Conservation (phyloP, 768 basidiomycete species). For the Pisolithus microcarpus region DNA sequence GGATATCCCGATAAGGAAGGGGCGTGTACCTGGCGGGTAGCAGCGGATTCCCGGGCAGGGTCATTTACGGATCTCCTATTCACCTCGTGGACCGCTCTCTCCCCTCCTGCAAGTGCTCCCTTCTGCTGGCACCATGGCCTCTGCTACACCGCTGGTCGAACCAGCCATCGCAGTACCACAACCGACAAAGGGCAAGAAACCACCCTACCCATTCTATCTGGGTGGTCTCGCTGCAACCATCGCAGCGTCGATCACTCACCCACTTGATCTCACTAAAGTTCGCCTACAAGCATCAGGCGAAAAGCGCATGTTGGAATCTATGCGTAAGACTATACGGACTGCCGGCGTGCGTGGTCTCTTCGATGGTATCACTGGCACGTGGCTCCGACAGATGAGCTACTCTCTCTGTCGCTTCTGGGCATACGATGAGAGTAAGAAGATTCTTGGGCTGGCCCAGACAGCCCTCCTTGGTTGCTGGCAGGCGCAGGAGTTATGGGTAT, state of each 20-base stretch:
- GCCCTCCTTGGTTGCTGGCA: conserved; percentile 77
- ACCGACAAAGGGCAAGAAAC: conserved; percentile 36
- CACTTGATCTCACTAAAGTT: conserved; percentile 86
- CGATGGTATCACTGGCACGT: conserved; percentile 83
- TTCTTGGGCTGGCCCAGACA: conserved; percentile 61
- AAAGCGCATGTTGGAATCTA: conserved; percentile 80
- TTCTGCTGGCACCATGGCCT: conserved; percentile 11
- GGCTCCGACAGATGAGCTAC: conserved; percentile 90
- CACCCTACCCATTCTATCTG: conserved; percentile 82
- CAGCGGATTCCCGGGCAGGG: background rate
- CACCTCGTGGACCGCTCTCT: background rate
- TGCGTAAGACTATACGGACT: conserved; percentile 75
- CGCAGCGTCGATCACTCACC: conserved; percentile 84
- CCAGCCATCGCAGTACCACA: conserved; percentile 3
- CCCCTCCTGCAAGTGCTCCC: background rate
- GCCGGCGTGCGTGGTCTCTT: conserved; percentile 69
- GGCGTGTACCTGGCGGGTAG: background rate
- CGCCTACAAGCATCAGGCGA: conserved; percentile 88
- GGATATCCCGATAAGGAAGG: background rate
- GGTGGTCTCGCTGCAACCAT: conserved; percentile 85
- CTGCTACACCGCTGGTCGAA: conserved; percentile 1
- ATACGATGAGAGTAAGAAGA: conserved; percentile 85
- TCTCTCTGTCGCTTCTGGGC: conserved; percentile 91
- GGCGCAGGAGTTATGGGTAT: conserved; percentile 80
- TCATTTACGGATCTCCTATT: background rate